phyloP scores from a whole-genome alignment of 352 stramenopile species.

The Pythium insidiosum region DNA sequence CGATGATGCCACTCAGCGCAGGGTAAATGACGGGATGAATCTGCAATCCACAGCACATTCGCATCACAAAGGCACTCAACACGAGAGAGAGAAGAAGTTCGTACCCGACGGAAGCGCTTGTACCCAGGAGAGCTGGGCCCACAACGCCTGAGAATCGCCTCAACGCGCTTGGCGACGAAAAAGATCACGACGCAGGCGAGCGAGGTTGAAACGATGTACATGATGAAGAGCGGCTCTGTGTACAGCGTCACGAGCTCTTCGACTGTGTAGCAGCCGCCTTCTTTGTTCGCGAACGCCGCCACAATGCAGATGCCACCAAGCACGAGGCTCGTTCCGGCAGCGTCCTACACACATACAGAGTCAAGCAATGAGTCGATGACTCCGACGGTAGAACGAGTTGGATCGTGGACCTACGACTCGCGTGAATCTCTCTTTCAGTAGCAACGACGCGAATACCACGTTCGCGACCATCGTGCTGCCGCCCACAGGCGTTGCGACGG shows the following conservation, averaged over 20 bases:
- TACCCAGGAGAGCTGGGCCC: constrained; percentile 39
- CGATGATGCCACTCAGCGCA: constrained; percentile 64
- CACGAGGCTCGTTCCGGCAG: constrained; percentile 57
- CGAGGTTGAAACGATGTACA: constrained; percentile 50
- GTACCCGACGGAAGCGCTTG: no score
- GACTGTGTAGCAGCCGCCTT: constrained; percentile 69
- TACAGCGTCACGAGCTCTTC: constrained; percentile 67
- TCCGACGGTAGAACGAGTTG: no score
- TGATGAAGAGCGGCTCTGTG: constrained; percentile 41
- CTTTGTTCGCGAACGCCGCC: constrained; percentile 72
- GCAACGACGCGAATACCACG: constrained; percentile 67
- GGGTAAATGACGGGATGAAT: constrained; percentile 67
- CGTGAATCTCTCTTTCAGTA: constrained; percentile 69
- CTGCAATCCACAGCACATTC: no score
- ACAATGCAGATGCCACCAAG: constrained; percentile 68
- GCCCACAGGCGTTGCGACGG: constrained; percentile 66
- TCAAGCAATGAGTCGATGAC: no score
- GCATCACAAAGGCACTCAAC: no score
- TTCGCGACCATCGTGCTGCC: constrained; percentile 82
- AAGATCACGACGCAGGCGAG: constrained; percentile 28
- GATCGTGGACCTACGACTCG: no score
- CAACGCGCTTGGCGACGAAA: constrained; percentile 31
- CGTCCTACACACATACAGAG: no score
- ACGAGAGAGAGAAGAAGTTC: no score
- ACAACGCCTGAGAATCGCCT: constrained; percentile 26